phyloP scores from a whole-genome alignment of 2,329 filamentous ascomycete species.

The Colletotrichum abscissum region DNA sequence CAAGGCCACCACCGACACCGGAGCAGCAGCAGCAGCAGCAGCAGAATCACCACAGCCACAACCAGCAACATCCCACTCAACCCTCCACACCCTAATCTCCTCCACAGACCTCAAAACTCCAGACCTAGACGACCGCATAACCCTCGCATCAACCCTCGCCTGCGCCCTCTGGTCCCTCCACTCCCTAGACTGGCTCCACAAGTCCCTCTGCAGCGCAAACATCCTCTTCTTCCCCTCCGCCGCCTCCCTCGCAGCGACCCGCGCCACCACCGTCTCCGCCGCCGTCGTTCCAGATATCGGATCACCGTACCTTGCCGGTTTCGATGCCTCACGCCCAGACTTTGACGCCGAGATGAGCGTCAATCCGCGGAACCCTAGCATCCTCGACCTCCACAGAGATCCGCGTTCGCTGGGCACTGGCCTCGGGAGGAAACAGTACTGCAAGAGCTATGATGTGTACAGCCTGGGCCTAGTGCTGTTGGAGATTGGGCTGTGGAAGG shows the following conservation, averaged over 20 bases:
- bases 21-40: background rate
- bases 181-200: slow-evolving; percentile 67
- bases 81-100: slow-evolving; percentile 19
- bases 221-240: slow-evolving; percentile 63
- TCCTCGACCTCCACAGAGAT: slow-evolving; percentile 32
- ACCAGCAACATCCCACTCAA: background rate
- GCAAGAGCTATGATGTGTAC: slow-evolving; percentile 65
- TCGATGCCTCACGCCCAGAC: slow-evolving; percentile 65
- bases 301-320: slow-evolving; percentile 60
- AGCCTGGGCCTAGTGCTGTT: slow-evolving; percentile 61
- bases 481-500: slow-evolving; percentile 62
- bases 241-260: slow-evolving; percentile 45
- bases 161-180: slow-evolving; percentile 62
- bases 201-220: slow-evolving; percentile 65
- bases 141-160: slow-evolving; percentile 54
- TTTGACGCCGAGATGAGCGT: slow-evolving; percentile 61
- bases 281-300: slow-evolving; percentile 53
- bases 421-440: slow-evolving; percentile 48
- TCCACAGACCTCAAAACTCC: slow-evolving; percentile 54
- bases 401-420: slow-evolving; percentile 49
- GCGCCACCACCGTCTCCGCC: slow-evolving; percentile 49
- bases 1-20: background rate
- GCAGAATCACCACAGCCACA: background rate
- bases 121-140: slow-evolving; percentile 56
- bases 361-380: slow-evolving; percentile 36